Base-by-base conservation (phyloP, 108 stramenopile genomes). In the Skeletonema tropicum region DNA sequence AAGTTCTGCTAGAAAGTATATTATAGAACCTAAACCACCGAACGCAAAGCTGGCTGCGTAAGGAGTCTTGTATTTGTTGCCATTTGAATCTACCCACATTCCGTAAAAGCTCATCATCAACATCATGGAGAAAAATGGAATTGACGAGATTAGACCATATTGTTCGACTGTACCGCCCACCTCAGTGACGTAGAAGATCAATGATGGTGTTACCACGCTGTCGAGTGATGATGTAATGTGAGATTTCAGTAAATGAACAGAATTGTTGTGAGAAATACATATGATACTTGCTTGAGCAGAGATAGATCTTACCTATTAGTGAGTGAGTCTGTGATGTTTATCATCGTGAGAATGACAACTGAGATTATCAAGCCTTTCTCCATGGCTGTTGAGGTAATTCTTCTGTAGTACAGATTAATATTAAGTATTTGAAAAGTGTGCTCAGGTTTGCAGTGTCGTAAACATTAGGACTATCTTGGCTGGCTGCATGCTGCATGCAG, bases 111-210 rank as follows among this genome's bases (percentile, higher is more conserved):
- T 60, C 58, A 60, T 60, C 41, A 60, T 31, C n/a, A 70, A 23
- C 7, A 75, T 70, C 32, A 52, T 57, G 5, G 60, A 38, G 30
- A 75, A 70, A 68, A 3, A 70, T 15, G 60, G 35, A 8, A 70
- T 9, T 9, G 38, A 41, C 58, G 70, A 33, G 59, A 75, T 75
- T 59, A 70, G 33, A 9, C 74, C 74, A 31, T 75, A 75, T 32
- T 75, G 57, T 36, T 75, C 74, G 33, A 71, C 59, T 26, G 74
- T 61, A 12, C 74, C 74, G 13, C 74, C 74, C 31, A 41, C 31
- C 35, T 70, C 64, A 32, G 60, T 70, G 21, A 75, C 74, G 69
- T 75, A 75, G 23, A 75, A 75, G 26, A 75, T 39, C 6, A 75
- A n/a, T 29, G 69, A 70, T 6, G 74, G 74, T 6, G 60, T 41